phyloP scores from a whole-genome alignment of 2,329 filamentous ascomycete species.

The Periconia digitata region DNA sequence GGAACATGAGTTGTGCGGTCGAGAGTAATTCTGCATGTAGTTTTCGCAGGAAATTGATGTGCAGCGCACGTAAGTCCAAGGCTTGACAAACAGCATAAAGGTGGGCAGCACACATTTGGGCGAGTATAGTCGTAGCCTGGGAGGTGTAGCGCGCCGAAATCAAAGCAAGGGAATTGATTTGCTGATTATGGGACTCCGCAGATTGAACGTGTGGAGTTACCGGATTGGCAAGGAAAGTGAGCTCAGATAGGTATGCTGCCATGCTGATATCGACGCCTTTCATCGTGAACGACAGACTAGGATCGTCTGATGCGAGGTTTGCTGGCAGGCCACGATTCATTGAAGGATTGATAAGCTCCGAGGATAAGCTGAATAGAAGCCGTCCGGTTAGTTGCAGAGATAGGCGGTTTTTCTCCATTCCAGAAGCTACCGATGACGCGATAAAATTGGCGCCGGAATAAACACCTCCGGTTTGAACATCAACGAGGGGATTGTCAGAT shows the following conservation, averaged over 20 bases:
- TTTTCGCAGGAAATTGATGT: not conserved
- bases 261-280: slow-evolving; percentile 69
- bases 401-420: slow-evolving; percentile 61
- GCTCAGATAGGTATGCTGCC: slow-evolving; percentile 64
- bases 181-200: slow-evolving; percentile 68
- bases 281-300: slow-evolving; percentile 58
- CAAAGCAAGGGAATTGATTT: slow-evolving; percentile 66
- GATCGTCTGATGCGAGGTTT: slow-evolving; percentile 62
- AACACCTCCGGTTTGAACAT: slow-evolving; percentile 46
- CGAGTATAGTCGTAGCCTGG: slow-evolving; percentile 58
- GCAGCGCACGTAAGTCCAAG: slow-evolving; percentile 44
- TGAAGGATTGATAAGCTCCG: slow-evolving; percentile 62
- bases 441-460: slow-evolving; percentile 70
- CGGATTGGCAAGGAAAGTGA: slow-evolving; percentile 62
- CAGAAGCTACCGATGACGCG: slow-evolving; percentile 61
- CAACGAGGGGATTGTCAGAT: slow-evolving; percentile 66
- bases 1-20: not conserved
- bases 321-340: slow-evolving; percentile 63
- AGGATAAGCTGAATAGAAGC: slow-evolving; percentile 63
- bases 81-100: slow-evolving; percentile 62
- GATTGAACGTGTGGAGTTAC: slow-evolving; percentile 62
- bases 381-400: slow-evolving; percentile 58
- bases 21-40: not conserved
- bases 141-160: slow-evolving; percentile 59
- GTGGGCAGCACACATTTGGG: slow-evolving; percentile 57